phyloP scores from a whole-genome alignment of 148 eudicot genomes.

The Fagopyrum tataricum region DNA sequence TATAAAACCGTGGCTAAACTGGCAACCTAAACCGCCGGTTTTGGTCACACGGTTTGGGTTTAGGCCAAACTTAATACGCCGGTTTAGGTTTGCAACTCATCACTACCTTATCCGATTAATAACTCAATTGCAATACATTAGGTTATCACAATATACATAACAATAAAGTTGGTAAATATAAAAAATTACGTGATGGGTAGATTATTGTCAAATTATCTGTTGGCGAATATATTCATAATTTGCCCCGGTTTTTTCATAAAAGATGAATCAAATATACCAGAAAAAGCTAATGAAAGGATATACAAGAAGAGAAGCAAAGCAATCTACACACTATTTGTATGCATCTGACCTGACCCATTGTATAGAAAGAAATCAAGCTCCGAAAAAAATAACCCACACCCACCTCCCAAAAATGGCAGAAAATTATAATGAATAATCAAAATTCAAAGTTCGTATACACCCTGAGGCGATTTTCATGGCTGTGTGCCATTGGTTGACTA shows the following conservation, averaged over 20 bases:
- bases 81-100: no score
- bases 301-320: background rate
- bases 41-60: no score
- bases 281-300: background rate
- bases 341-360: background rate
- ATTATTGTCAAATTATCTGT: background rate
- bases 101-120: no score
- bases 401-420: slow-evolving; percentile 6
- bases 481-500: background rate
- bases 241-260: background rate
- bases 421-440: slow-evolving; percentile 6
- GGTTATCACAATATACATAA: no score
- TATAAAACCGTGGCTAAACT: no score
- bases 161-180: no score
- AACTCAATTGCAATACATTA: no score
- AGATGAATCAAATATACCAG: slow-evolving; percentile 2
- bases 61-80: no score
- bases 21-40: no score
- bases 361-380: background rate
- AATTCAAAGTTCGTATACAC: background rate
- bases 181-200: no score
- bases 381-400: slow-evolving; percentile 6
- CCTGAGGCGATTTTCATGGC: background rate
- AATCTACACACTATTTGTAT: background rate
- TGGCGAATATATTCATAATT: background rate